Percentiles rank a stretch among this genome's conserved stretches.
Evolutionary conservation across 345 rosid genomes (phyloP).

Genomic region (Euphorbia peplus): DNA sequence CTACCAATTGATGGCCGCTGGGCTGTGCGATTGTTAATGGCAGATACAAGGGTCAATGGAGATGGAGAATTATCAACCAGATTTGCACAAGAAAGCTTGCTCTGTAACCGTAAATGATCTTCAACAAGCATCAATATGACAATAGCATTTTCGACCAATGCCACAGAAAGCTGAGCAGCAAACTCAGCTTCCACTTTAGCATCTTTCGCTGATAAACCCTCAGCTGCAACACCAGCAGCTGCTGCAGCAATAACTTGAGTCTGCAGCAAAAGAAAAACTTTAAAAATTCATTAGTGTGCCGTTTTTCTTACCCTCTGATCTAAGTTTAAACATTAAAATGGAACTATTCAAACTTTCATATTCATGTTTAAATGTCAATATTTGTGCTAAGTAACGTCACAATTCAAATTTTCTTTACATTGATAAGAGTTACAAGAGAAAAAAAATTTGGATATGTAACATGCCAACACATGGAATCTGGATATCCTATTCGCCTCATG

Average conservation of each 20-base stretch:
- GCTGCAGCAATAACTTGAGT: slow-evolving; percentile 99
- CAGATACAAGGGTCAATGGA: slow-evolving; percentile 68
- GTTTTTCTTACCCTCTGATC: slow-evolving; percentile 5
- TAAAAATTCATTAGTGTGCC: slow-evolving; percentile 26
- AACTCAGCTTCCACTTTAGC: slow-evolving; percentile 86
- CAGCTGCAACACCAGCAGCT: slow-evolving; percentile 99
- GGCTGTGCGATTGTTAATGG: slow-evolving; percentile 47
- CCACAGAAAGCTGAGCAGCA: slow-evolving; percentile 99
- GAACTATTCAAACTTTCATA: slow-evolving; percentile 1
- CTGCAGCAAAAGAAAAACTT: slow-evolving; percentile 48
- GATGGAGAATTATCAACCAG: slow-evolving; percentile 59
- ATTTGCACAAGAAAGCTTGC: slow-evolving; percentile 71
- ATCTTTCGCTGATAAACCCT: slow-evolving; percentile 79
- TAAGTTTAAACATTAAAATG: slow-evolving; percentile 5
- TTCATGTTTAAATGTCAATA: neutral
- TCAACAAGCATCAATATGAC: slow-evolving; percentile 99
- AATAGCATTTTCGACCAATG: slow-evolving; percentile 96
- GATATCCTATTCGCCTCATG: neutral
- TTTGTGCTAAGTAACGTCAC: neutral
- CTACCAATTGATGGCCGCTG: slow-evolving; percentile 36
- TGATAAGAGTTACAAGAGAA: neutral
- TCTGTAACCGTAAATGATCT: slow-evolving; percentile 95
- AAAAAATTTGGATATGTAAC: neutral
- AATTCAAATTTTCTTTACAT: neutral
- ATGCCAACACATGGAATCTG: neutral